Percentiles rank a stretch among this genome's conserved stretches.
Conservation (phyloP, 768 basidiomycete genomes). For the Leccinum ochraceum region DNA sequence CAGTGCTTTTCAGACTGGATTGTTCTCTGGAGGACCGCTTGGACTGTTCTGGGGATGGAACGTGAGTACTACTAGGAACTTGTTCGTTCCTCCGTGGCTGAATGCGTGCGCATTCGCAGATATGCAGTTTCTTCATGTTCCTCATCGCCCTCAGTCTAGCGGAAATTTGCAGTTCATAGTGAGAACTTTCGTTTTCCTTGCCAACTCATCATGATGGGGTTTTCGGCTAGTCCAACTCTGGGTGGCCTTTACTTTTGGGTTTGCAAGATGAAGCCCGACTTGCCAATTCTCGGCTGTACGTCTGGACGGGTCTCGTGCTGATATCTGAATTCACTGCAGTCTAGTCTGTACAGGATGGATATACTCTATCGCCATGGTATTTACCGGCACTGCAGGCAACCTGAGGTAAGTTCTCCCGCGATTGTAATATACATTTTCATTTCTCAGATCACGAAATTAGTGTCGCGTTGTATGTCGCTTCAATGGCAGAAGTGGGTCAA, state of each 20-base stretch:
- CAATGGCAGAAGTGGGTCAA: slow-evolving; percentile 50
- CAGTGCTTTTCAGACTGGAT: slow-evolving; percentile 58
- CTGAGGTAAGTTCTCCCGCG: slow-evolving; percentile 38
- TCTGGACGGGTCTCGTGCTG: neutral
- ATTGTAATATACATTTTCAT: neutral
- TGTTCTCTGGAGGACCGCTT: slow-evolving; percentile 58
- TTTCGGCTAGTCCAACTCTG: slow-evolving; percentile 49
- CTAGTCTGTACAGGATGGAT: slow-evolving; percentile 54
- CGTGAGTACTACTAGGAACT: slow-evolving; percentile 35
- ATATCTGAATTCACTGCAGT: neutral
- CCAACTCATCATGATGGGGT: slow-evolving; percentile 5
- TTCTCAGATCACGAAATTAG: slow-evolving; percentile 25
- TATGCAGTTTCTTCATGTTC: slow-evolving; percentile 60
- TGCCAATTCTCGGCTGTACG: slow-evolving; percentile 55
- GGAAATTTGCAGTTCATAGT: slow-evolving; percentile 62
- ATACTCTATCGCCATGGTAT: slow-evolving; percentile 59
- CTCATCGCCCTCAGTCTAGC: slow-evolving; percentile 56
- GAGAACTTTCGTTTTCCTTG: slow-evolving; percentile 18
- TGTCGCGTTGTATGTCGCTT: slow-evolving; percentile 56
- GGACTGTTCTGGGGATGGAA: slow-evolving; percentile 68
- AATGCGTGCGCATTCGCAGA: slow-evolving; percentile 28
- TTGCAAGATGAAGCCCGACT: slow-evolving; percentile 57
- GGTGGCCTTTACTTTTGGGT: slow-evolving; percentile 67
- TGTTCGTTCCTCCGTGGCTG: neutral
- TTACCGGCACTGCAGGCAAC: slow-evolving; percentile 61